These are phyloP conservation scores for Tricholoma hemisulphureum DNA, from an alignment of 768 basidiomycete genomes.

Conservation along the genomic window DNA sequence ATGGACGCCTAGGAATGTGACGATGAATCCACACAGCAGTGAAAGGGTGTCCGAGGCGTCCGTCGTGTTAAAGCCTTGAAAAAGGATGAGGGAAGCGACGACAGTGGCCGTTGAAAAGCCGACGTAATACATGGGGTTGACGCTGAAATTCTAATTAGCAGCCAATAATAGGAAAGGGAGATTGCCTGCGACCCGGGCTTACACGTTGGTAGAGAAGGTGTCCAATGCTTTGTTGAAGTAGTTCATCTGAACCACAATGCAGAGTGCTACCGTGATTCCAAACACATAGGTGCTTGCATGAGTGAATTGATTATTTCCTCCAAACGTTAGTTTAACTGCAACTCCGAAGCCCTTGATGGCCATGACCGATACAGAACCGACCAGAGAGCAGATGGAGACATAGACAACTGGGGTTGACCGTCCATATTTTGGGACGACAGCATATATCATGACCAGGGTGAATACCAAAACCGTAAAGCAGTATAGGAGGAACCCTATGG, in stretches of 20 bases:
- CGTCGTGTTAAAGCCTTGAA: constrained; percentile 95
- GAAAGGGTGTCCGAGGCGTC: constrained; percentile 80
- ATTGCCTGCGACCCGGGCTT: constrained; percentile 35
- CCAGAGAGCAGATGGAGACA: constrained; percentile 93
- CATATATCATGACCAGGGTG: constrained; percentile 83
- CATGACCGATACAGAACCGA: constrained; percentile 98
- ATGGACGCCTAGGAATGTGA: constrained; percentile 97
- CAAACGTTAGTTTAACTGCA: constrained; percentile 90
- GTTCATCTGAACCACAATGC: constrained; percentile 92
- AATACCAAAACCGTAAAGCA: constrained; percentile 83
- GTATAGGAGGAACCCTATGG: constrained; percentile 84
- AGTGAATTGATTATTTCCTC: constrained; percentile 92
- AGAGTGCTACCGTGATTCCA: constrained; percentile 73
- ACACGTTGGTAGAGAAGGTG: constrained; percentile 97
- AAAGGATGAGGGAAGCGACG: constrained; percentile 91
- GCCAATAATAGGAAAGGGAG: background rate
- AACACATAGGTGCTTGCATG: constrained; percentile 97
- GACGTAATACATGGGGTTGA: constrained; percentile 98
- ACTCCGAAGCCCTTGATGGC: constrained; percentile 98
- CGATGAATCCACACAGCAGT: constrained; percentile 83
- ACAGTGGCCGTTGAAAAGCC: constrained; percentile 93
- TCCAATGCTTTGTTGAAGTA: constrained; percentile 99
- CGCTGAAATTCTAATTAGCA: constrained; percentile 43
- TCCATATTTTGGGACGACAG: constrained; percentile 80
- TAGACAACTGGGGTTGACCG: constrained; percentile 88